These are phyloP conservation scores for Xylaria grammica DNA, from an alignment of 495 filamentous ascomycete genomes.

Conservation along the genomic window DNA sequence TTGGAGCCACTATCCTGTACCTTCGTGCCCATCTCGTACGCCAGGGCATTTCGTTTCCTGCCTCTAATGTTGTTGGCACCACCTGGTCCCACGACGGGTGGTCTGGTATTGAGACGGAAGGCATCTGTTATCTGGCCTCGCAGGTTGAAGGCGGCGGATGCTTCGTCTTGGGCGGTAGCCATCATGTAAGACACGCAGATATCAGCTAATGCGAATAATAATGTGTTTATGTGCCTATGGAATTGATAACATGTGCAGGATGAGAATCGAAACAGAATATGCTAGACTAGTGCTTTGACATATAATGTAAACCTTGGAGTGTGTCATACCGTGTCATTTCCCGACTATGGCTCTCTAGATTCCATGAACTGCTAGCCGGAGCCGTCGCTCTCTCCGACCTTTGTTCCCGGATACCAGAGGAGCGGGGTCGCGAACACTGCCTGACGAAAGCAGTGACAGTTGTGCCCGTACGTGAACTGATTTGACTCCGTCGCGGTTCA, in stretches of 20 bases:
- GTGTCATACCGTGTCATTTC: no score
- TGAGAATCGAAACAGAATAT: no score
- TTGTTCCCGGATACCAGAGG: no score
- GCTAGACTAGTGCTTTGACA: no score
- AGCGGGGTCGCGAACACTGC: no score
- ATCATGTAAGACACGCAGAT: constrained; percentile 31
- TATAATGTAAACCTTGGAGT: no score
- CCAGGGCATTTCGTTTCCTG: constrained; percentile 29
- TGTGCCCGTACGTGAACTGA: no score
- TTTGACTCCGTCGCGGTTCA: no score
- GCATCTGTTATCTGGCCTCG: constrained; percentile 28
- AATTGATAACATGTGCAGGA: neutral
- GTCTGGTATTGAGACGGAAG: constrained; percentile 28
- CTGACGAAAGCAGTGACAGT: no score
- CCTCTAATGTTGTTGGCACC: constrained; percentile 27
- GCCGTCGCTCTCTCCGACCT: no score
- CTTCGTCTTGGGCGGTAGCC: constrained; percentile 31
- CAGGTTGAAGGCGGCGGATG: constrained; percentile 28
- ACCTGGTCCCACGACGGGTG: constrained; percentile 33
- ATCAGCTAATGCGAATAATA: constrained; percentile 11
- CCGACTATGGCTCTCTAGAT: no score
- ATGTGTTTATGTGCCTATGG: constrained; percentile 6
- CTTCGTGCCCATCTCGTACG: constrained; percentile 27
- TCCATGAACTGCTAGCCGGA: no score
- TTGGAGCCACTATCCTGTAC: constrained; percentile 29